Evolutionary conservation across 352 stramenopile genomes (phyloP), one percentile per base, ranked within the genome.

Genomic region (Phytopythium delawarense): DNA sequence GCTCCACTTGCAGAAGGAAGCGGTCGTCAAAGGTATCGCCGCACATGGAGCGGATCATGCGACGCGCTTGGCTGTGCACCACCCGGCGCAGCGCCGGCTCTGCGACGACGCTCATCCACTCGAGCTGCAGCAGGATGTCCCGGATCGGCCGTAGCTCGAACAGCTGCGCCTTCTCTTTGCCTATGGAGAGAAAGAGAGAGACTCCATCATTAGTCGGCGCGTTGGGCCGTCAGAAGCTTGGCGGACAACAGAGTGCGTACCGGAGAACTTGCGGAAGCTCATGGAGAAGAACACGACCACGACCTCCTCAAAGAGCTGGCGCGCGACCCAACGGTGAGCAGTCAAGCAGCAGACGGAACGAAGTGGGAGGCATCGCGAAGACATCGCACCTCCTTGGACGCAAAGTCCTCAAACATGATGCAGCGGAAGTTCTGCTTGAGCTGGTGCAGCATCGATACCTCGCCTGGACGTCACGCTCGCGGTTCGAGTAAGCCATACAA

Each of bases 211-310:
- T 44, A 5, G 35, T 16, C 9, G 35, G 7, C 2, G 35, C 12
- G 9, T 35, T 2, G 4, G 28, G 8, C 12, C 25, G 35, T 18
- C 18, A 2, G 6, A 20, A 28, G 7, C 8, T 7, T 25, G 42
- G 4, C 5, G 7, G 8, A 4, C 20, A 49, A 16, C 9, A 13
- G 8, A 3, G 11, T 9, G 25, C 32, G 15, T 28, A 67, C 61
- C 70, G 35, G 66, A 66, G 49, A 88, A 91, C 56, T 78, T 78
- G 52, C 87, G 75, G 64, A 91, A 91, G 50, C 75, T 89, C 77
- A 85, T 88, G 50, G 77, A 84, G 63, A 88, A 91, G 62, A 87
- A 89, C 40, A 91, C 64, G 2, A 89, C 53, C 50, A 91, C 48
- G 37, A 88, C 64, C 37, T 89, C 81, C 51, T 89, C 71, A 35